These are phyloP conservation scores for Thielaviopsis cerberus DNA, from an alignment of 2,329 filamentous ascomycete genomes.

Conservation along the genomic window DNA sequence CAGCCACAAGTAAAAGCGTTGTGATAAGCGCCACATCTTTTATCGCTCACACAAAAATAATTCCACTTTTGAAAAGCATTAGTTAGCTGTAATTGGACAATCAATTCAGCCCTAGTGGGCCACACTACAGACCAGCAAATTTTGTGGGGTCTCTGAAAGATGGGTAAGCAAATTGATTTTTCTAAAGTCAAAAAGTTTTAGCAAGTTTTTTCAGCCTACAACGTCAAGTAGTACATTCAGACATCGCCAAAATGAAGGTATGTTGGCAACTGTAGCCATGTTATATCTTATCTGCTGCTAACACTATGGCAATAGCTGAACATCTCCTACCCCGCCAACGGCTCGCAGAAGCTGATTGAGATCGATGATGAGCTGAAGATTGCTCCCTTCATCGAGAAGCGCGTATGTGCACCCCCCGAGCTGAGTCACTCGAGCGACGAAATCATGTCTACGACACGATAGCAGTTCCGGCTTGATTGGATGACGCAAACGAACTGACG, in stretches of 20 bases:
- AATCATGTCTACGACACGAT: constrained; percentile 12
- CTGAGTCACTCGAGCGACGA: neutral
- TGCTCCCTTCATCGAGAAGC: constrained; percentile 96
- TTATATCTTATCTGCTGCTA: constrained; percentile 18
- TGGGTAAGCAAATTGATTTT: constrained; percentile 3
- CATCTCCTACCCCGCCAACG: constrained; percentile 87
- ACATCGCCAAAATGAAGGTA: constrained; percentile 12
- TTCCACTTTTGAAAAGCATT: neutral
- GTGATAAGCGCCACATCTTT: constrained; percentile 4
- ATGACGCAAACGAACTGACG: neutral
- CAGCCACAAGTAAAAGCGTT: neutral
- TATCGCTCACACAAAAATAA: neutral
- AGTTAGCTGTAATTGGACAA: constrained; percentile 2
- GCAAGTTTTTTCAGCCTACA: constrained; percentile 1
- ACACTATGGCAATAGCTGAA: constrained; percentile 29
- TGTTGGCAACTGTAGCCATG: constrained; percentile 2
- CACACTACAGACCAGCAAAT: constrained; percentile 6
- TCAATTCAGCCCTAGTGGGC: constrained; percentile 9
- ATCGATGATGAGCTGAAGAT: constrained; percentile 99
- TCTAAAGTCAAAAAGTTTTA: constrained; percentile 1
- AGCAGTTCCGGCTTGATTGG: neutral
- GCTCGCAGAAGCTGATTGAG: constrained; percentile 98
- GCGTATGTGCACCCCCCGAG: constrained; percentile 37
- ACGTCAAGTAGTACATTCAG: constrained; percentile 12
- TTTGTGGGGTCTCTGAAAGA: constrained; percentile 4